These are phyloP conservation scores for Ogataea degrootiae DNA, from an alignment of 805 yeast species.

Conservation along the genomic window DNA sequence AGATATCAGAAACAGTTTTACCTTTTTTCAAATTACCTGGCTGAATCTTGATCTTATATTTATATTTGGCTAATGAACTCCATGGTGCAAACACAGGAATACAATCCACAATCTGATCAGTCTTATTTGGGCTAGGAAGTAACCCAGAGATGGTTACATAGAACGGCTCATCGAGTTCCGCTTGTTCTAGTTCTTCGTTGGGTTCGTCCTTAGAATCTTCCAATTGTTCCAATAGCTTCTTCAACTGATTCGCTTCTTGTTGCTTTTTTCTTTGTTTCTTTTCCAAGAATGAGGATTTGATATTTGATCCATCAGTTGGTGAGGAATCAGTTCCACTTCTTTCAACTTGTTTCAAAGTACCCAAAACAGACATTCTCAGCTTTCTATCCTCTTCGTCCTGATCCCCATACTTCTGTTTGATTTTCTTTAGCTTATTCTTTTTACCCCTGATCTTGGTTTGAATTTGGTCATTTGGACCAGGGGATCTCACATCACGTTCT, in stretches of 20 bases:
- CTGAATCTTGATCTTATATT: slow-evolving; percentile 78
- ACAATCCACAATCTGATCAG: slow-evolving; percentile 55
- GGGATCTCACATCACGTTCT: slow-evolving; percentile 4
- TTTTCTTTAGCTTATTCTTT: slow-evolving; percentile 77
- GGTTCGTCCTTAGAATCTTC: slow-evolving; percentile 15
- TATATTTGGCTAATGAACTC: slow-evolving; percentile 66
- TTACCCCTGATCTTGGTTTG: slow-evolving; percentile 68
- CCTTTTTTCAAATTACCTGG: slow-evolving; percentile 85
- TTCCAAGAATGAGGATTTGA: slow-evolving; percentile 1
- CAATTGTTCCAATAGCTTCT: slow-evolving; percentile 28
- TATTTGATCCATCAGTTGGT: background rate
- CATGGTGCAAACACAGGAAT: slow-evolving; percentile 94
- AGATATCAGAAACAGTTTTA: slow-evolving; percentile 68
- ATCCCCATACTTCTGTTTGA: slow-evolving; percentile 75
- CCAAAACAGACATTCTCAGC: slow-evolving; percentile 73
- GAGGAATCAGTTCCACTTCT: slow-evolving; percentile 1
- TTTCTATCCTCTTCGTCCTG: slow-evolving; percentile 88
- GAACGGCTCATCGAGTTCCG: slow-evolving; percentile 32
- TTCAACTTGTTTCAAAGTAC: slow-evolving; percentile 65
- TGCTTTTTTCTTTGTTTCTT: slow-evolving; percentile 23
- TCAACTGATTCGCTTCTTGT: slow-evolving; percentile 28
- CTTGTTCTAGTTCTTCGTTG: slow-evolving; percentile 18
- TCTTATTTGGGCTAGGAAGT: slow-evolving; percentile 38
- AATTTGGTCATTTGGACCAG: slow-evolving; percentile 18
- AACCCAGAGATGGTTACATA: slow-evolving; percentile 26